Evolutionary conservation across 2,329 filamentous ascomycete species (phyloP).

Genomic region (Graphilbum fragrans): DNA sequence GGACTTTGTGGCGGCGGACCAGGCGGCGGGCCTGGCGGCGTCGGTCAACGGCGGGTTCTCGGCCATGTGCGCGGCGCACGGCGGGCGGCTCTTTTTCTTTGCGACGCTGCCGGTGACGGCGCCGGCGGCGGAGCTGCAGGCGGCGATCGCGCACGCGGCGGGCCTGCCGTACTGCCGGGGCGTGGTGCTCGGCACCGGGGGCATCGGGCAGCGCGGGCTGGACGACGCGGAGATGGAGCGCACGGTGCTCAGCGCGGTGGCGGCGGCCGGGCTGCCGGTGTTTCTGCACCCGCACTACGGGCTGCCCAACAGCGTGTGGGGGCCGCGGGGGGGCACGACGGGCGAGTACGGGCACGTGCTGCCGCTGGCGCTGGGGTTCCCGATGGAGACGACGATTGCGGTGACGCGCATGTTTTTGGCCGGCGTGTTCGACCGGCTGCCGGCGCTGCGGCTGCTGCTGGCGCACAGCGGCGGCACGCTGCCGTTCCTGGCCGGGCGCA

Average conservation of each 20-base stretch:
- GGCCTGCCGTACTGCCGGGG: constrained; percentile 59
- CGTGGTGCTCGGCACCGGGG: constrained; percentile 79
- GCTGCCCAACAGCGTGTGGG: constrained; percentile 68
- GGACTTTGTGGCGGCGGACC: constrained; percentile 57
- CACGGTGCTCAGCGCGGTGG: constrained; percentile 60
- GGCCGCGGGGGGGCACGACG: constrained; percentile 39
- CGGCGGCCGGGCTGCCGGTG: constrained; percentile 51
- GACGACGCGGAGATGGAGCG: constrained; percentile 62
- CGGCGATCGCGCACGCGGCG: constrained; percentile 51
- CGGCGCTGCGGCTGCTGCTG: constrained; percentile 58
- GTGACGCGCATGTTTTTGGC: constrained; percentile 79
- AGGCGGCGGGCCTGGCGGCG: constrained; percentile 51
- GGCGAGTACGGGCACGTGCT: constrained; percentile 76
- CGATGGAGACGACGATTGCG: constrained; percentile 85
- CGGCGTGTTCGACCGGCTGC: constrained; percentile 70
- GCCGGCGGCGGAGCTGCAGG: constrained; percentile 44
- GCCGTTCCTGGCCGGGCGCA: constrained; percentile 76
- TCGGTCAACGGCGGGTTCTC: constrained; percentile 71
- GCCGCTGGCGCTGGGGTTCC: constrained; percentile 75
- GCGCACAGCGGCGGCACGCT: constrained; percentile 84
- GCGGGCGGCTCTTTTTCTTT: constrained; percentile 68
- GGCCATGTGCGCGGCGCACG: constrained; percentile 51
- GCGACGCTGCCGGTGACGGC: constrained; percentile 69
- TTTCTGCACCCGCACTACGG: constrained; percentile 93
- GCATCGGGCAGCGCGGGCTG: constrained; percentile 67